These are phyloP conservation scores for Antrodiella citrinella DNA, from an alignment of 768 basidiomycete genomes.

Conservation along the genomic window DNA sequence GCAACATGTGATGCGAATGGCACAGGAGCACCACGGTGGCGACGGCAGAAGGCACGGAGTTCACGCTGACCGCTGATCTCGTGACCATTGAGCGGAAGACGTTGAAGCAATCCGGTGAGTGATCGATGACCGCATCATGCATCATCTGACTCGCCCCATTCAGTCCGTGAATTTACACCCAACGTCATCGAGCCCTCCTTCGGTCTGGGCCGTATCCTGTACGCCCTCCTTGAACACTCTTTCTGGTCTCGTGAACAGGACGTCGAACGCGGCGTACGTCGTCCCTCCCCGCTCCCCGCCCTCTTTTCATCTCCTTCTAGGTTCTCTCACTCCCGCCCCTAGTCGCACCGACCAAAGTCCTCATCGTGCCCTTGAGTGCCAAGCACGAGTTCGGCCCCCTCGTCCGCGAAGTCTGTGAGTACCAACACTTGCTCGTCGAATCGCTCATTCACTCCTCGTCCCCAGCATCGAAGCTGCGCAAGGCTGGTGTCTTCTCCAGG, in stretches of 20 bases:
- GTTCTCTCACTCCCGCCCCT: slow-evolving; percentile 85
- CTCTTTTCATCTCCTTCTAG: slow-evolving; percentile 27
- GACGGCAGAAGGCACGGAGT: slow-evolving; percentile 53
- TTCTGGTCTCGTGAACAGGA: slow-evolving; percentile 95
- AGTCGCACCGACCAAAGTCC: slow-evolving; percentile 93
- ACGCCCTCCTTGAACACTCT: slow-evolving; percentile 88
- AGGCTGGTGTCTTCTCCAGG: slow-evolving; percentile 82
- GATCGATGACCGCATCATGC: slow-evolving; percentile 8
- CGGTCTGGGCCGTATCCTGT: slow-evolving; percentile 93
- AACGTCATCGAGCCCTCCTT: slow-evolving; percentile 99
- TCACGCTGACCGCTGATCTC: slow-evolving; percentile 63
- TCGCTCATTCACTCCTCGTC: background rate
- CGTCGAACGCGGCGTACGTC: slow-evolving; percentile 75
- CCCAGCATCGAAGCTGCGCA: slow-evolving; percentile 78
- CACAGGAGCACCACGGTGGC: slow-evolving; percentile 47
- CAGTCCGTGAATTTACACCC: slow-evolving; percentile 92
- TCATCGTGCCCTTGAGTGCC: slow-evolving; percentile 90
- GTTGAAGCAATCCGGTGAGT: slow-evolving; percentile 75
- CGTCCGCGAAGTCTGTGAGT: slow-evolving; percentile 86
- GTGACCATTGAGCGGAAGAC: slow-evolving; percentile 76
- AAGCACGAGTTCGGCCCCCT: slow-evolving; percentile 79
- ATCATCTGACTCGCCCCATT: slow-evolving; percentile 20
- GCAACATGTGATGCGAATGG: background rate
- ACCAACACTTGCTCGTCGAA: slow-evolving; percentile 1
- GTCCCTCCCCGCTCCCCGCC: slow-evolving; percentile 8